Conservation (phyloP, 2,329 filamentous ascomycete species). For the Mollisiaceae sp. region DNA sequence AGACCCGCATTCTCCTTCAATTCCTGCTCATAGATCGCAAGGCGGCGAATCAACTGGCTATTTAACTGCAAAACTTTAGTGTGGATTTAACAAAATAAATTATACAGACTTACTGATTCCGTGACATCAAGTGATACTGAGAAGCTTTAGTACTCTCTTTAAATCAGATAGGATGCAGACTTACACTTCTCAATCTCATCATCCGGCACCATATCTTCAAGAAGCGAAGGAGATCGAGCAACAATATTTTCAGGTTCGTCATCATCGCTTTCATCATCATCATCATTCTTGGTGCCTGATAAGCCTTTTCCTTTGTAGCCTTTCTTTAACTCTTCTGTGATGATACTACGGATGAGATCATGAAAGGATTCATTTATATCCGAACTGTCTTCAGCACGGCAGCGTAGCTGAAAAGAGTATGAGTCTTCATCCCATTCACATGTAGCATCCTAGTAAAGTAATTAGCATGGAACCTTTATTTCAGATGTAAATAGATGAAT, state of each 20-base stretch:
- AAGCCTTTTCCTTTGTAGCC: neutral
- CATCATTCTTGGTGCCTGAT: neutral
- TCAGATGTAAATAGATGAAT: too few relatives aligned
- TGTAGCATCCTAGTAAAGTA: slow-evolving; percentile 8
- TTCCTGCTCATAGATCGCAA: slow-evolving; percentile 20
- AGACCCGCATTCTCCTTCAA: neutral
- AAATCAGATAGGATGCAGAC: too few relatives aligned
- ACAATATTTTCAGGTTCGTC: slow-evolving; percentile 14
- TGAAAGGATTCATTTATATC: neutral
- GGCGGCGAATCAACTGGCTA: slow-evolving; percentile 30
- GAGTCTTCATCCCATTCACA: slow-evolving; percentile 9
- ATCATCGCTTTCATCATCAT: slow-evolving; percentile 22
- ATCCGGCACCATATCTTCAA: neutral
- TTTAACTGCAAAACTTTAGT: slow-evolving; percentile 22
- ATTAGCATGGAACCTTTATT: neutral
- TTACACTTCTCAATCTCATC: neutral
- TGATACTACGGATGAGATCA: slow-evolving; percentile 8
- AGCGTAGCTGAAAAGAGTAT: slow-evolving; percentile 14
- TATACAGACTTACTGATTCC: slow-evolving; percentile 9
- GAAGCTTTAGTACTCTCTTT: too few relatives aligned
- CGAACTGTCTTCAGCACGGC: neutral
- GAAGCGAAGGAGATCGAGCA: too few relatives aligned
- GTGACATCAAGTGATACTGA: neutral
- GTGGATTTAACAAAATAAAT: neutral
- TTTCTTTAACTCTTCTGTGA: slow-evolving; percentile 8